A percentile compares a stretch with the other conserved stretches of the same genome.
These are phyloP conservation scores for Naematelia aurantialba DNA, from an alignment of 768 basidiomycete genomes.

Conservation along the genomic window DNA sequence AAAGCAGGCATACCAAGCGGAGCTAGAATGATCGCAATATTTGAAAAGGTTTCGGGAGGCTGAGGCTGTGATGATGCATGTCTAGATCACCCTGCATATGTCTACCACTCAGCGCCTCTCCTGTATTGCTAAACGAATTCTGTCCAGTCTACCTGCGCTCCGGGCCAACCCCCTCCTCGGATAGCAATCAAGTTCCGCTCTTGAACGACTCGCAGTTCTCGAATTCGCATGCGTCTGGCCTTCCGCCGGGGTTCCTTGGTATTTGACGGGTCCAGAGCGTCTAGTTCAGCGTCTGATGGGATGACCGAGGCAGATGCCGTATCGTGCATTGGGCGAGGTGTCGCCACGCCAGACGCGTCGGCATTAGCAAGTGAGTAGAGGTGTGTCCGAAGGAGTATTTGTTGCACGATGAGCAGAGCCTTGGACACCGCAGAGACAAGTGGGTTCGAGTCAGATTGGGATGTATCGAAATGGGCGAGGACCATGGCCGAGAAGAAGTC, in stretches of 20 bases:
- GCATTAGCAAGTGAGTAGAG: slow-evolving; percentile 20
- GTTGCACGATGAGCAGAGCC: slow-evolving; percentile 43
- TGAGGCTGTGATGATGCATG: not conserved
- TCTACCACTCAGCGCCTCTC: too few relatives aligned
- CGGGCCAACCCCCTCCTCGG: slow-evolving; percentile 37
- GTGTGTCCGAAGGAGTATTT: slow-evolving; percentile 44
- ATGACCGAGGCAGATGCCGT: not conserved
- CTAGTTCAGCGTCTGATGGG: slow-evolving; percentile 18
- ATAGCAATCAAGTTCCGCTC: slow-evolving; percentile 59
- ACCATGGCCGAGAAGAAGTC: slow-evolving; percentile 94
- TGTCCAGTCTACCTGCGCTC: not conserved
- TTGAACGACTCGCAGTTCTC: slow-evolving; percentile 80
- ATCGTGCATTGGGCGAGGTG: slow-evolving; percentile 14
- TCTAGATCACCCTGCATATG: too few relatives aligned
- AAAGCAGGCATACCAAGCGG: not conserved
- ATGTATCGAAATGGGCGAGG: slow-evolving; percentile 64
- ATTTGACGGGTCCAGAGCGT: slow-evolving; percentile 62
- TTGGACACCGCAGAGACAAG: slow-evolving; percentile 31
- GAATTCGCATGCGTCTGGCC: slow-evolving; percentile 69
- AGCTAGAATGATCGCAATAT: too few relatives aligned
- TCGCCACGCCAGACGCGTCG: slow-evolving; percentile 15
- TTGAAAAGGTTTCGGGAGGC: too few relatives aligned
- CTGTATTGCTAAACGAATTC: not conserved
- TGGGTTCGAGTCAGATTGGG: slow-evolving; percentile 16
- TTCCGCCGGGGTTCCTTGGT: slow-evolving; percentile 73